Percentiles rank a stretch among this genome's conserved stretches.
phyloP scores from a whole-genome alignment of 2,329 filamentous ascomycete species.

The Tolypocladium album region DNA sequence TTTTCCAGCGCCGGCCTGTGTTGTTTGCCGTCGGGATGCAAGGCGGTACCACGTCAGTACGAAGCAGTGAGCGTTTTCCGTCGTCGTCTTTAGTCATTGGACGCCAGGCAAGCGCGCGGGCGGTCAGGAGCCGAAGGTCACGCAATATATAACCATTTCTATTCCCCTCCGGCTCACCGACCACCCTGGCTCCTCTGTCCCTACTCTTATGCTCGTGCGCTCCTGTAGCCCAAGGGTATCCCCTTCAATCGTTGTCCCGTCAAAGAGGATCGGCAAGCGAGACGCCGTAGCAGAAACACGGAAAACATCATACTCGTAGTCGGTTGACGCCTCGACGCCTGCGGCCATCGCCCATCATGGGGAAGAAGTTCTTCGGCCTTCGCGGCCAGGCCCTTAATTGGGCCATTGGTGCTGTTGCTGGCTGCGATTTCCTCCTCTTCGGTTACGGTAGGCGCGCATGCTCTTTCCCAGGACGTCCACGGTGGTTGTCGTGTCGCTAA shows the following conservation, averaged over 20 bases:
- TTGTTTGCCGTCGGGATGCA: background rate
- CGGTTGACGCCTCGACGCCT: too few relatives aligned
- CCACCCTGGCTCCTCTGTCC: background rate
- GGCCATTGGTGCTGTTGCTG: constrained; percentile 60
- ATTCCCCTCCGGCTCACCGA: background rate
- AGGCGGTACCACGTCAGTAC: background rate
- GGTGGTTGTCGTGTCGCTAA: background rate
- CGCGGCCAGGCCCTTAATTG: constrained; percentile 54
- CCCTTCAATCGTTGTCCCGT: background rate
- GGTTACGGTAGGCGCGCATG: constrained; percentile 34
- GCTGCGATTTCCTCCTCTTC: constrained; percentile 58
- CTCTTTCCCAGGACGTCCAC: background rate
- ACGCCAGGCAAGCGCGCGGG: background rate
- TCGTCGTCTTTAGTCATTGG: background rate
- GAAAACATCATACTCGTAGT: background rate
- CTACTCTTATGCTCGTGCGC: background rate
- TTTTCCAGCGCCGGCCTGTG: background rate
- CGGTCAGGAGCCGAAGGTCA: background rate
- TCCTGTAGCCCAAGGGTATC: background rate
- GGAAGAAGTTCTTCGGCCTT: constrained; percentile 49
- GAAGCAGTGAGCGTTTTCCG: background rate
- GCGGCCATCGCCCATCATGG: constrained; percentile 10
- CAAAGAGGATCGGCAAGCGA: background rate
- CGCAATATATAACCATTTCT: constrained; percentile 3
- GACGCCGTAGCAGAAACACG: background rate